Percentiles rank a stretch among this genome's conserved stretches.
Evolutionary conservation across 352 stramenopile species (phyloP).

Genomic region (Pythium apleroticum): DNA sequence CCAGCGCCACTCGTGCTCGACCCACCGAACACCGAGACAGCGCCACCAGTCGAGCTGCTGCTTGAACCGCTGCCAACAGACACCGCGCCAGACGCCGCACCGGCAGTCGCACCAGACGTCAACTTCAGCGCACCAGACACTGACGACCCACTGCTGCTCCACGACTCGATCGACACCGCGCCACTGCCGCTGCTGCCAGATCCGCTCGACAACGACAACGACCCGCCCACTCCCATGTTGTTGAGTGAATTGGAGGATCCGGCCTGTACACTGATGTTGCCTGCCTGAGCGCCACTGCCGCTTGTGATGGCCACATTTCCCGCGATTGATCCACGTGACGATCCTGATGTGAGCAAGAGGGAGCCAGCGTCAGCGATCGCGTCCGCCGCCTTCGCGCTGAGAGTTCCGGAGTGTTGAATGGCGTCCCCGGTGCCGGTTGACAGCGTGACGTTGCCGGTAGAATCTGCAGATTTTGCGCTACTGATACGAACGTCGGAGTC

Average conservation of each 20-base stretch:
- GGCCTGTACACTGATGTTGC: neutral
- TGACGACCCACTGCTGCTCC: neutral
- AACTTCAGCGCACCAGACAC: conserved; percentile 9
- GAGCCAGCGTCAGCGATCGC: neutral
- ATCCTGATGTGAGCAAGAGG: neutral
- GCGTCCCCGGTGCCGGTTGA: neutral
- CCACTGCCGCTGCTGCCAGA: conserved; percentile 5
- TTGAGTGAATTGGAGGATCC: neutral
- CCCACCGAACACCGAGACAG: too few species aligned
- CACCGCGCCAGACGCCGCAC: conserved; percentile 1
- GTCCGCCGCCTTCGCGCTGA: neutral
- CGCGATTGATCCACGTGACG: neutral
- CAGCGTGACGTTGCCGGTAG: neutral
- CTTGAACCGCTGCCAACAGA: too few species aligned
- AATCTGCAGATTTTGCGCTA: neutral
- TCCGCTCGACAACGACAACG: conserved; percentile 13
- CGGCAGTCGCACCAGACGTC: conserved; percentile 8
- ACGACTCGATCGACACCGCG: conserved; percentile 6
- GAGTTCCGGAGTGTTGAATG: neutral
- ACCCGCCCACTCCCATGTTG: neutral
- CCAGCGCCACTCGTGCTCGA: too few species aligned
- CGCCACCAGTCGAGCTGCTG: too few species aligned
- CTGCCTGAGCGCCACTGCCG: neutral
- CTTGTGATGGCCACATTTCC: neutral
- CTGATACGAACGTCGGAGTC: neutral